phyloP scores from a whole-genome alignment of 495 filamentous ascomycete species.

The Neurospora tetrasperma region DNA sequence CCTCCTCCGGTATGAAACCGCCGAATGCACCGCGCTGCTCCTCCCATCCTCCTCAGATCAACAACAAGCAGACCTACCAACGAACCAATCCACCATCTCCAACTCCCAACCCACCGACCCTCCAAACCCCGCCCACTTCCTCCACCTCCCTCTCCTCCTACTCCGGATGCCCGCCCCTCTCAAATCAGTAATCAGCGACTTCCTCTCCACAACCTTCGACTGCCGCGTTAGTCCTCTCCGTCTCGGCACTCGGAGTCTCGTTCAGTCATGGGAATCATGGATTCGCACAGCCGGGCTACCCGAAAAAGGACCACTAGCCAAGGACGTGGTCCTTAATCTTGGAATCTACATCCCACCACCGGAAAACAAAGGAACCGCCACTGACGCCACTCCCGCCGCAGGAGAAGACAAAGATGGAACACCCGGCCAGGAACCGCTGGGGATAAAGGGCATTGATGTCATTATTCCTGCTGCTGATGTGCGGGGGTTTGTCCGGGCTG shows the following conservation, averaged over 20 bases:
- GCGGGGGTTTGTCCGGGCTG: slow-evolving; percentile 12
- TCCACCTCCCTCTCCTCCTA: slow-evolving; percentile 32
- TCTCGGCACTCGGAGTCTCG: slow-evolving; percentile 33
- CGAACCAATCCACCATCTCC: neutral
- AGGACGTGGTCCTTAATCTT: slow-evolving; percentile 30
- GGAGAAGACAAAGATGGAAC: neutral
- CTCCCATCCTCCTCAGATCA: slow-evolving; percentile 16
- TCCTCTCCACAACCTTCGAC: slow-evolving; percentile 36
- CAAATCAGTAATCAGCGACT: slow-evolving; percentile 31
- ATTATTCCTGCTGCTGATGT: slow-evolving; percentile 29
- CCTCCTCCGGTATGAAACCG: slow-evolving; percentile 30
- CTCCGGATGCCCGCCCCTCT: slow-evolving; percentile 36
- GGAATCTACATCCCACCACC: slow-evolving; percentile 28
- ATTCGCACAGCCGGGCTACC: neutral
- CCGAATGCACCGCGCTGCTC: slow-evolving; percentile 29
- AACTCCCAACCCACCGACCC: neutral
- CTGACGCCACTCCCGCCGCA: neutral
- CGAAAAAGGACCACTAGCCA: slow-evolving; percentile 9
- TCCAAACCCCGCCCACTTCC: slow-evolving; percentile 11
- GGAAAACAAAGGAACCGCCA: neutral
- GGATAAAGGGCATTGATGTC: slow-evolving; percentile 33
- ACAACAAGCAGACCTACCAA: neutral
- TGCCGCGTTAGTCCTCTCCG: slow-evolving; percentile 32
- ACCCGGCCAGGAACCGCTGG: slow-evolving; percentile 8
- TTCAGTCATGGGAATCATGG: slow-evolving; percentile 32